Evolutionary conservation across 2,329 filamentous ascomycete genomes (phyloP).

Genomic region (Rutstroemia sp.): DNA sequence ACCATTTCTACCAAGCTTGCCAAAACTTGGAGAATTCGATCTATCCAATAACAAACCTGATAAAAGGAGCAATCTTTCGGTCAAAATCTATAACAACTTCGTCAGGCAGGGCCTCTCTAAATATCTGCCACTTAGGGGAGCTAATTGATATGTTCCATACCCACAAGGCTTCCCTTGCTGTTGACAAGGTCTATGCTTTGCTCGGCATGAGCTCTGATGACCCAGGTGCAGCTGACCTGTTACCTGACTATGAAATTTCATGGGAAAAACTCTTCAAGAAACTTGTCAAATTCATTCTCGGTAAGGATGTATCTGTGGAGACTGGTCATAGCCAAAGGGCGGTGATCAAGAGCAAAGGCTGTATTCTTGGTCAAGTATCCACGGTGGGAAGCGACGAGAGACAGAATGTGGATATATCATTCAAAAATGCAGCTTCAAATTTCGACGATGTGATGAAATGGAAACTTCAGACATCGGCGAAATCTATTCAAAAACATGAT

Average conservation of each 20-base stretch:
- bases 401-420: neutral
- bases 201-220: neutral
- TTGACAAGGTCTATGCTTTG: neutral
- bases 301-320: neutral
- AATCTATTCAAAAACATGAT: neutral
- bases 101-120: neutral
- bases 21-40: neutral
- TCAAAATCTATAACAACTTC: neutral
- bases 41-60: neutral
- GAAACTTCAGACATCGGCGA: neutral
- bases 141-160: neutral
- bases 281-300: neutral
- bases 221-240: neutral
- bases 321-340: neutral
- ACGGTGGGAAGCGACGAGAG: neutral
- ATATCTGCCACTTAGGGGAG: neutral
- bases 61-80: neutral
- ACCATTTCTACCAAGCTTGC: neutral
- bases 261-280: neutral
- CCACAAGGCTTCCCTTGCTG: neutral
- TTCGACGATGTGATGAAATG: accelerated
- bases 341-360: neutral
- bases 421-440: neutral
- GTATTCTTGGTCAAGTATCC: accelerated
- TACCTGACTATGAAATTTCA: neutral